Base-by-base conservation (phyloP, 2,329 filamentous ascomycete species). In the Grosmannia serpens region DNA sequence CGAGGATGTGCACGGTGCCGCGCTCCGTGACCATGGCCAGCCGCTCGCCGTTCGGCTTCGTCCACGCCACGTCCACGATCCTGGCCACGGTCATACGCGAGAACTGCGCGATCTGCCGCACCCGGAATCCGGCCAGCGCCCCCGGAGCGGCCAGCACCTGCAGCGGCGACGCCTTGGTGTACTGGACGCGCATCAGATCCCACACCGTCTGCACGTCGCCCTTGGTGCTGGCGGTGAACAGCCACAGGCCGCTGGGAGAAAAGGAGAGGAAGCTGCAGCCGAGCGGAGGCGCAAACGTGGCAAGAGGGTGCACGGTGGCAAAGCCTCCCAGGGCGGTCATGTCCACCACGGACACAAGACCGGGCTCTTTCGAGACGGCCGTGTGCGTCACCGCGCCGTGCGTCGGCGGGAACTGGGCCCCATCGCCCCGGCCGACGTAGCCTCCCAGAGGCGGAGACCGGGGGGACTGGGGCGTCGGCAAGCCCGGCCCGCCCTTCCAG, bases 1-100 rank as follows among this genome's bases (percentile, higher is more conserved):
- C 89, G 63, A 96, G 86, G 50, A 97, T 82, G 72, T 99, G 94
- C 13, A 96, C 85, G 10, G 94, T 99, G n/a, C 92, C 91, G 65
- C 91, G 88, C 67, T 95, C 90, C 0, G 94, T 97, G 29, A 96
- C 84, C 73, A 99, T 85, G 1, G 91, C 92, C 46, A 95, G 75
- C 60, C 88, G 86, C 68, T 95, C 89, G 26, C 89, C 89, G 58
- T 86, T 85, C 4, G 89, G 89, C 58, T 83, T 81, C 1, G 87
- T 87, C 94, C 94, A 99, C 3, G 85, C 84, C 49, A 96, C 88
- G 67, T 96, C 92, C 26, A 96, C 82, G 58, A 97, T 89, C 57
- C 89, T 88, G 3, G 94, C 90, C 54, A 92, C 87, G 2, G 92
- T 97, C 82, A 96, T 87, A 47, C 94, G 85, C 24, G 89, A 89